Evolutionary conservation across 225 moss, liverwort and hornwort genomes (phyloP).

Genomic region (Asterella californica): DNA sequence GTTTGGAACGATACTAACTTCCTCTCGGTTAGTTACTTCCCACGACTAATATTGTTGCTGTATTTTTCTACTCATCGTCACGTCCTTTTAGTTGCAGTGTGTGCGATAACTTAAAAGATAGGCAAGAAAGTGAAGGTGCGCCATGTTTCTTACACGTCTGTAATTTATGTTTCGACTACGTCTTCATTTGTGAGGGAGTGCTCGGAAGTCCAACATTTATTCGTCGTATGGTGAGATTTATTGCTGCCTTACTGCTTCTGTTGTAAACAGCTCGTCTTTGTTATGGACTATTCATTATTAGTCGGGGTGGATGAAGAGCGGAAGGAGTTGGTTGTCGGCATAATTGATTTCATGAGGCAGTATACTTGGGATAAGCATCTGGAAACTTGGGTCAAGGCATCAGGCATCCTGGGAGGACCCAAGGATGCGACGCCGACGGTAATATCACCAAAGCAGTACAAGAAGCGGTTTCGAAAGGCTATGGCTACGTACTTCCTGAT

Average conservation of each 20-base stretch:
- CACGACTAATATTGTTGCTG: neutral
- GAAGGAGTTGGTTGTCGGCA: slow-evolving; percentile 86
- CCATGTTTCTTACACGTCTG: neutral
- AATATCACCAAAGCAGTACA: slow-evolving; percentile 90
- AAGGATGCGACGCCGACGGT: slow-evolving; percentile 90
- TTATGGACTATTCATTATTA: slow-evolving; percentile 92
- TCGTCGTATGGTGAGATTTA: neutral
- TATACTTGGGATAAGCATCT: slow-evolving; percentile 99
- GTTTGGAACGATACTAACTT: slow-evolving; percentile 97
- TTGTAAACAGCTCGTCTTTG: slow-evolving; percentile 65
- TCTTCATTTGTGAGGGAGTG: neutral
- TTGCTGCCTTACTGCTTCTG: neutral
- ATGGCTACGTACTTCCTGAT: slow-evolving; percentile 92
- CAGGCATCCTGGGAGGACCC: slow-evolving; percentile 89
- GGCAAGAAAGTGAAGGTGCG: neutral
- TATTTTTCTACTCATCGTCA: neutral
- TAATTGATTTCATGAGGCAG: slow-evolving; percentile 95
- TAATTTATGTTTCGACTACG: neutral
- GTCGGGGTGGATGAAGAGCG: slow-evolving; percentile 94
- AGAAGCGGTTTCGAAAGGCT: slow-evolving; percentile 90
- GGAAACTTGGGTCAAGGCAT: slow-evolving; percentile 88
- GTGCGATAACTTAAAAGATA: neutral
- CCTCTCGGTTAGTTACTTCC: slow-evolving; percentile 68
- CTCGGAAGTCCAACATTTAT: neutral
- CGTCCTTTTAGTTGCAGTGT: neutral